Evolutionary conservation across 1,284 basidiomycete species (phyloP).

Genomic region (Leccinum cinnamomeum): DNA sequence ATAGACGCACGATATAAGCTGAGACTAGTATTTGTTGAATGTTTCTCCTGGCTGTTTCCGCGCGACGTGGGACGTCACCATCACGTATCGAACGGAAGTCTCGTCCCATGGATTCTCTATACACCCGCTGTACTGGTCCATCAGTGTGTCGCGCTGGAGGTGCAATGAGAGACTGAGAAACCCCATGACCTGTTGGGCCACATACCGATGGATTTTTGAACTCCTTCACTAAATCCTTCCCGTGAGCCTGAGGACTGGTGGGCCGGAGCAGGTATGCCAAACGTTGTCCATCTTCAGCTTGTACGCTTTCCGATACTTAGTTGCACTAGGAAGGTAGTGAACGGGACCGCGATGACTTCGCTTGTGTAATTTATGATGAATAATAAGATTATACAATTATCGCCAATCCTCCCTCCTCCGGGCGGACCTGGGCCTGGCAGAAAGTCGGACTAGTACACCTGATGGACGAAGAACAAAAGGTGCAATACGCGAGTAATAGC

Average conservation of each 20-base stretch:
- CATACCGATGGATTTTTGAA: constrained; percentile 66
- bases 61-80: constrained; percentile 67
- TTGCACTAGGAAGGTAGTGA: too few species aligned
- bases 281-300: too few species aligned
- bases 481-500: too few species aligned
- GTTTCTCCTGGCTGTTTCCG: constrained; percentile 66
- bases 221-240: constrained; percentile 70
- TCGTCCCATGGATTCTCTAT: constrained; percentile 79
- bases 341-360: too few species aligned
- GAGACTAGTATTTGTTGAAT: constrained; percentile 67
- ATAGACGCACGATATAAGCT: constrained; percentile 58
- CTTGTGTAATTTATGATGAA: too few species aligned
- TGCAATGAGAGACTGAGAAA: not conserved
- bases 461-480: too few species aligned
- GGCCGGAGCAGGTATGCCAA: too few species aligned
- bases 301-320: too few species aligned
- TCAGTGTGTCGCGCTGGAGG: constrained; percentile 44
- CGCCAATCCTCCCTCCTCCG: too few species aligned
- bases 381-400: too few species aligned
- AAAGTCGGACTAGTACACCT: too few species aligned
- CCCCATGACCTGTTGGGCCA: constrained; percentile 8
- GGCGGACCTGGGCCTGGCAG: too few species aligned
- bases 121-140: constrained; percentile 59
- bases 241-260: constrained; percentile 19
- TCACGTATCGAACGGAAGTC: constrained; percentile 74